Conservation (phyloP, 495 filamentous ascomycete genomes). For the Lophiostoma macrostomum region DNA sequence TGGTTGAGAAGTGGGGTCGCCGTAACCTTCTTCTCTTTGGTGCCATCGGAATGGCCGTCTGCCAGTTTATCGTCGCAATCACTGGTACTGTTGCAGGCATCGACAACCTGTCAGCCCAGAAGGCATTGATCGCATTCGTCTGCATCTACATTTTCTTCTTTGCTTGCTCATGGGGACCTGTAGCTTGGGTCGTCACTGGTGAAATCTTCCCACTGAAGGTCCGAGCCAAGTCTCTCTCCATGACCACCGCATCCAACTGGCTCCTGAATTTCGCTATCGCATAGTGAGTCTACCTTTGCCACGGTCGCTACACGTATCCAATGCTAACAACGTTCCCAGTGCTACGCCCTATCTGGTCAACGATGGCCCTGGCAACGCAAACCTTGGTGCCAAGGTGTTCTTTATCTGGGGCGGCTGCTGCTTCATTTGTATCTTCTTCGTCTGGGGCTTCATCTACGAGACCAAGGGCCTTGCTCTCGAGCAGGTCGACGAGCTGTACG, state of each 20-base stretch:
- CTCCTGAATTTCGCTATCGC: conserved; percentile 45
- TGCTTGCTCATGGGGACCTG: conserved; percentile 73
- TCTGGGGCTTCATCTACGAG: conserved; percentile 43
- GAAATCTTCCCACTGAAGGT: conserved; percentile 45
- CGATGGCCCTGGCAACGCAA: conserved; percentile 38
- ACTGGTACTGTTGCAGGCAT: conserved; percentile 55
- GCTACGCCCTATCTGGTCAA: conserved; percentile 44
- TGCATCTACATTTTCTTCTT: conserved; percentile 85
- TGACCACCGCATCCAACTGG: conserved; percentile 44
- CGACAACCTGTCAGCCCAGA: conserved; percentile 45
- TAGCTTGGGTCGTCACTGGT: conserved; percentile 43
- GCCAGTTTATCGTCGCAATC: conserved; percentile 57
- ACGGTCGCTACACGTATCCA: background rate
- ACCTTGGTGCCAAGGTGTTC: conserved; percentile 43
- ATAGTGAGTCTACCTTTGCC: conserved; percentile 28
- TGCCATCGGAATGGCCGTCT: conserved; percentile 65
- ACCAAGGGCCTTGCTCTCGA: conserved; percentile 42
- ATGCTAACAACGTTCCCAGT: background rate
- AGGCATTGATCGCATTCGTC: conserved; percentile 65
- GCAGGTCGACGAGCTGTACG: conserved; percentile 44
- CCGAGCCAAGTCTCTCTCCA: conserved; percentile 41
- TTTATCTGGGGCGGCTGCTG: conserved; percentile 43
- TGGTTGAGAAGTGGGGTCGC: conserved; percentile 65
- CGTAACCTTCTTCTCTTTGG: conserved; percentile 66
- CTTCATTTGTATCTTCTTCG: conserved; percentile 40